Percentiles rank a stretch among this genome's conserved stretches.
Evolutionary conservation across 73 alveolate genomes (phyloP).

Genomic region (Paramecium primaurelia): DNA sequence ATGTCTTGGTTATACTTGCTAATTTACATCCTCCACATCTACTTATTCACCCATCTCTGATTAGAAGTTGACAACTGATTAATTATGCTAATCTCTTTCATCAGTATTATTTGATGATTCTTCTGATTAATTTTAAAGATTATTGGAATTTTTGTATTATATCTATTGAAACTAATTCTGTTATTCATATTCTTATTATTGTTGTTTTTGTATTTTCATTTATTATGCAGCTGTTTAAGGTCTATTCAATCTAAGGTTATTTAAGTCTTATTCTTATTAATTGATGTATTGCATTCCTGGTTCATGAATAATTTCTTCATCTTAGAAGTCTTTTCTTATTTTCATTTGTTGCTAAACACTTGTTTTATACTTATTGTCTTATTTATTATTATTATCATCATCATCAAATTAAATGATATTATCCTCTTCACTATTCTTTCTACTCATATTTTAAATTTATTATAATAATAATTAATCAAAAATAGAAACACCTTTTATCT

Average conservation of each 20-base stretch:
- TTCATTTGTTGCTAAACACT: not conserved
- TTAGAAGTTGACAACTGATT: not conserved
- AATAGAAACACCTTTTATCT: not conserved
- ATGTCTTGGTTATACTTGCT: not conserved
- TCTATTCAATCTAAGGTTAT: not conserved
- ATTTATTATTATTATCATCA: not conserved
- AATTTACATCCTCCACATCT: not conserved
- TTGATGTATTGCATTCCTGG: conserved; percentile 3
- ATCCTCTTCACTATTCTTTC: not conserved
- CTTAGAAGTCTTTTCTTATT: not conserved
- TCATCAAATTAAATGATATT: not conserved
- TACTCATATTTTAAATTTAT: not conserved
- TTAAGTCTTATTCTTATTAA: not conserved
- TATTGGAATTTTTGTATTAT: not conserved
- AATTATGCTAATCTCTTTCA: not conserved
- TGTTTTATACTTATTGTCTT: not conserved
- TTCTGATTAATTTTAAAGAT: not conserved
- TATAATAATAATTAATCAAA: not conserved
- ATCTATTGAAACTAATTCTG: not conserved
- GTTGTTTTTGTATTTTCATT: not conserved
- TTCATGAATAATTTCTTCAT: not conserved
- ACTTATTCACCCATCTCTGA: not conserved
- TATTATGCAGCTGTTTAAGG: not conserved
- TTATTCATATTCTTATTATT: not conserved
- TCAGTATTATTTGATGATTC: not conserved